Evolutionary conservation across 2,329 filamentous ascomycete species (phyloP), one percentile per base, ranked within the genome.

Genomic region (Atkinsonella hypoxylon): DNA sequence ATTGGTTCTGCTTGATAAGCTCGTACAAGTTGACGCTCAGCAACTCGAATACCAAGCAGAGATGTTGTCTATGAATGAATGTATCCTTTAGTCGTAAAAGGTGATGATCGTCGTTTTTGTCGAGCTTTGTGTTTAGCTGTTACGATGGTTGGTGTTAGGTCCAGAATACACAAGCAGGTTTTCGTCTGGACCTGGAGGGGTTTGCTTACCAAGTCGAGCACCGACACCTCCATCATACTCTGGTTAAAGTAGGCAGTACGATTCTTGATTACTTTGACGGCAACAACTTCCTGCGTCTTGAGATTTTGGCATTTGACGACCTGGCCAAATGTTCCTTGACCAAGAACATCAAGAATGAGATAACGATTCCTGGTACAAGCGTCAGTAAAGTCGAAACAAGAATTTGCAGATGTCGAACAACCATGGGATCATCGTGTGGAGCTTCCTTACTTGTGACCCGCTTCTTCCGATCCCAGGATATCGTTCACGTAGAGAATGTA

Each of bases 221-320:
- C 93, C 1, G 93, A 98, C 32, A 98, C 93, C 66, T 98, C 93
- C 93, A 98, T 98, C 93, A 98, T 98, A 68, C 93, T 97, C 69
- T 98, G 93, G 65, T 98, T 98, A 74, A 98, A 98, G 68, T 98
- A 98, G 38, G 93, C 93, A 1, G 93, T 98, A 61, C 91, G 84
- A 69, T 98, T 98, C 72, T 98, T 98, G 72, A 98, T 93, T 50
- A 98, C 93, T 71, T 98, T 98, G 58, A 98, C 93, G 3, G 93
- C 93, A 43, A 98, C 93, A 39, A 98, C 93, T 69, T 98, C 93
- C 66, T 96, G 90, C 0, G 93, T 97, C 71, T 95, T 96, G 60
- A 98, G 70, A 61, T 98, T 98, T 67, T 98, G 93, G 65, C 93
- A 98, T 68, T 98, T 98, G 54, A 98, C 93, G 32, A 98, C 93